A percentile compares a stretch with the other conserved stretches of the same genome.
phyloP scores from a whole-genome alignment of 768 basidiomycete genomes.

The Serendipita indica region DNA sequence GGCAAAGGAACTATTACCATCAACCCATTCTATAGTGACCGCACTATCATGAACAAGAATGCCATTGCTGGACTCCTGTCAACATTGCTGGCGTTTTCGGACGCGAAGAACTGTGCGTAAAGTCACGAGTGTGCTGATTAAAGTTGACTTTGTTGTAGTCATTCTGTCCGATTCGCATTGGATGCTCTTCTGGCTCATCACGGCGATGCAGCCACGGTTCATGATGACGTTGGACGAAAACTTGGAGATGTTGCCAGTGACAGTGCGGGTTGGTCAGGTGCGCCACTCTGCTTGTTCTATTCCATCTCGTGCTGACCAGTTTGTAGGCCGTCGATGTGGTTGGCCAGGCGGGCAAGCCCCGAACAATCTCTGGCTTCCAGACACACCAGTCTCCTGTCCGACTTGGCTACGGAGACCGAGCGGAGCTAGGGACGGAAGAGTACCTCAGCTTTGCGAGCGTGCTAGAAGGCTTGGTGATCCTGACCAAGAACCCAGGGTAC shows the following conservation, averaged over 20 bases:
- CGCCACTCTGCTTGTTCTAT: constrained; percentile 15
- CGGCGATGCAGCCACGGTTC: constrained; percentile 98
- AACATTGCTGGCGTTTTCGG: constrained; percentile 82
- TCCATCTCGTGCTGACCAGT: not conserved
- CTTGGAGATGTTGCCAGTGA: constrained; percentile 70
- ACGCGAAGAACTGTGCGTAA: constrained; percentile 78
- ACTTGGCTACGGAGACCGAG: constrained; percentile 83
- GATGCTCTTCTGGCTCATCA: constrained; percentile 94
- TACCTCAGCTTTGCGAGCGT: constrained; percentile 82
- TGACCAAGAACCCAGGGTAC: constrained; percentile 85
- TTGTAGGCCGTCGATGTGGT: constrained; percentile 86
- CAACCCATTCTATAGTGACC: constrained; percentile 92
- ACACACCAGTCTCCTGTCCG: constrained; percentile 96
- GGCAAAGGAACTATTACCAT: constrained; percentile 96
- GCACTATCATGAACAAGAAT: constrained; percentile 74
- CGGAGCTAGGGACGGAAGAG: constrained; percentile 94
- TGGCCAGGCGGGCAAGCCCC: constrained; percentile 92
- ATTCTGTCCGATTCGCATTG: constrained; percentile 92
- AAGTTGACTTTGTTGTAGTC: constrained; percentile 36
- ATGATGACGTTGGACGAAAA: constrained; percentile 92
- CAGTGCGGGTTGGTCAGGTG: constrained; percentile 87
- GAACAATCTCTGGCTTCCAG: constrained; percentile 95
- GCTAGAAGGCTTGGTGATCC: constrained; percentile 82
- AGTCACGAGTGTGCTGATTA: no score
- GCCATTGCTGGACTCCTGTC: constrained; percentile 83